Percentiles rank a stretch among this genome's conserved stretches.
phyloP scores from a whole-genome alignment of 257 asterid genomes.

The Solanum lignicaule region DNA sequence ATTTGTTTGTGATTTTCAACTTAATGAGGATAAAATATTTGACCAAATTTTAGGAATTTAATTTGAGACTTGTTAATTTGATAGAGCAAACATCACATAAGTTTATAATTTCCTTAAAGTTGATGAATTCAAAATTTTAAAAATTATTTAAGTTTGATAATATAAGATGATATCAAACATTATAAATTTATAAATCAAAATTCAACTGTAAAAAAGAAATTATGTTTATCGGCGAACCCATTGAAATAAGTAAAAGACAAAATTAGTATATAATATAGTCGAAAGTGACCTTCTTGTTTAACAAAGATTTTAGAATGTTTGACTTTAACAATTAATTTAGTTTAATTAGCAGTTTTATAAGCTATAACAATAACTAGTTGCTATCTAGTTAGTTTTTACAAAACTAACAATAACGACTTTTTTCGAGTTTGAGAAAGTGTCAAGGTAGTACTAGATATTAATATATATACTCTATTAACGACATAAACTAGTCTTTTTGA shows the following conservation, averaged over 20 bases:
- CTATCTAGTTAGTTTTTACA: not conserved
- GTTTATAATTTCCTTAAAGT: not conserved
- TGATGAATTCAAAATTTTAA: not conserved
- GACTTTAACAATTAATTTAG: not conserved
- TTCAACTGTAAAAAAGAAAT: not conserved
- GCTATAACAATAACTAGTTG: not conserved
- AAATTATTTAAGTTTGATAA: not conserved
- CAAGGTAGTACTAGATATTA: not conserved
- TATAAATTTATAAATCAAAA: not conserved
- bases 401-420: not conserved
- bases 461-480: not conserved
- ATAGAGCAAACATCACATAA: not conserved
- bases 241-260: not conserved
- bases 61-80: not conserved
- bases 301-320: not conserved
- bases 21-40: not conserved
- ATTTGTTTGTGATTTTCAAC: not conserved
- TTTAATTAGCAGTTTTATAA: not conserved
- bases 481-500: not conserved
- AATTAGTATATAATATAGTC: not conserved
- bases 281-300: not conserved
- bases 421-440: not conserved
- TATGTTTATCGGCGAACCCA: not conserved
- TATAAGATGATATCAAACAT: not conserved
- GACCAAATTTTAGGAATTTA: not conserved